Evolutionary conservation across 768 basidiomycete genomes (phyloP), one percentile per base, ranked within the genome.

Genomic region (Leucogyrophana mollusca): DNA sequence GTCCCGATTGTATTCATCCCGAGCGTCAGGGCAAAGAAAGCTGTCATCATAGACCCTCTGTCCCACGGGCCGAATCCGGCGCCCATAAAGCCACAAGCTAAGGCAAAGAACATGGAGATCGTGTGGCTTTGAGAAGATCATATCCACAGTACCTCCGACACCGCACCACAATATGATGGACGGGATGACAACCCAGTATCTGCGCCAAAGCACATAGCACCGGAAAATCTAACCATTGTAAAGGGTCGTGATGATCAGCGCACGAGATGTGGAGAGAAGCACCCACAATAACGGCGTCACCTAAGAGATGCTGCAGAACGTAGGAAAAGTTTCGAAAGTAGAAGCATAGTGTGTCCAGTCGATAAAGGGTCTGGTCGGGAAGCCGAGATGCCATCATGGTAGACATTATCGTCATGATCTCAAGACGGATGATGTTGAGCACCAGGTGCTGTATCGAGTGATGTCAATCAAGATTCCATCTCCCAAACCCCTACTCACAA

Each of bases 401-500:
- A 49, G 6, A 13, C 27, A 30, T 30, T 13, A 38, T 33, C 16
- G 66, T 44, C 9, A 70, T 51, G 5, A 53, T 24, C 46, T 61
- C 44, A 20, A 57, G 13, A 20, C 64, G 54, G 1, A 61, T 48
- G 32, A 66, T 43, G 42, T 61, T 52, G 25, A 62, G 46, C 4
- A 54, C 46, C 18, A 64, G 8, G 41, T 66, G 66, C 64, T 68
- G 22, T 27, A n/a, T n/a, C n/a, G n/a, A n/a, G n/a, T n/a, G n/a
- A n/a, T n/a, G n/a, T n/a, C n/a, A n/a, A n/a, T n/a, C n/a, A n/a
- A n/a, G n/a, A n/a, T n/a, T n/a, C n/a, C n/a, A n/a, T n/a, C n/a
- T n/a, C n/a, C n/a, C n/a, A n/a, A n/a, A n/a, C n/a, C n/a, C n/a
- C n/a, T n/a, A n/a, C n/a, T n/a, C n/a, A n/a, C n/a, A n/a, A n/a